Evolutionary conservation across 2,329 filamentous ascomycete genomes (phyloP).

Genomic region (Ophioceras dolichostomum): DNA sequence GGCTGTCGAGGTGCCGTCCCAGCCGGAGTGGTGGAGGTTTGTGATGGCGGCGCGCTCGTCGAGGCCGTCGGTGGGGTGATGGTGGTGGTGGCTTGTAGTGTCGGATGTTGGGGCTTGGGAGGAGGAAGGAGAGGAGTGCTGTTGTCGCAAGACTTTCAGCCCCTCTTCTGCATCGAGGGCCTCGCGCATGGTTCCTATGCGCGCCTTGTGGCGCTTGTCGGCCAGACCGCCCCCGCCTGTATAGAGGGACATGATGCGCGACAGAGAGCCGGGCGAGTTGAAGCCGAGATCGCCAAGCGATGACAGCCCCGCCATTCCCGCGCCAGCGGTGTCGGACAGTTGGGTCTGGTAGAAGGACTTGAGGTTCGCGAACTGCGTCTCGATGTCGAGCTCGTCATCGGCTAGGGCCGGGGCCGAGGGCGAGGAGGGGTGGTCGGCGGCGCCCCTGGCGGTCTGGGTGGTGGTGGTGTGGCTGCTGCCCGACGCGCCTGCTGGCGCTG

Average conservation of each 20-base stretch:
- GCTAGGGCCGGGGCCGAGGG: too few species aligned
- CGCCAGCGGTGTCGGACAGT: constrained; percentile 43
- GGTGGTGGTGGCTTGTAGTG: background rate
- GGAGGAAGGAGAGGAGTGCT: too few species aligned
- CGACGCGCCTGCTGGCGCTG: background rate
- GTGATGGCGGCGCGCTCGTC: constrained; percentile 51
- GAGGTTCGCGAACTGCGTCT: constrained; percentile 63
- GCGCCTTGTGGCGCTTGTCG: constrained; percentile 53
- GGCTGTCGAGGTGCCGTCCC: constrained; percentile 45
- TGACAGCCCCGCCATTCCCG: constrained; percentile 35
- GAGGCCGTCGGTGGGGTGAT: constrained; percentile 15
- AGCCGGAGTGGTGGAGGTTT: constrained; percentile 45
- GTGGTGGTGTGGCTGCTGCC: background rate
- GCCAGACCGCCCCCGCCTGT: constrained; percentile 46
- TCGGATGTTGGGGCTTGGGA: too few species aligned
- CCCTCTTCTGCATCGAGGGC: constrained; percentile 61
- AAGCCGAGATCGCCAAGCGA: constrained; percentile 41
- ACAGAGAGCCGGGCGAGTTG: constrained; percentile 67
- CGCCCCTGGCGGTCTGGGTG: background rate
- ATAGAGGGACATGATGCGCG: constrained; percentile 87
- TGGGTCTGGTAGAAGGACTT: constrained; percentile 75
- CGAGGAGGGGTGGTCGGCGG: constrained; percentile 10
- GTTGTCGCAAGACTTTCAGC: constrained; percentile 41
- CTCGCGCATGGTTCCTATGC: constrained; percentile 68
- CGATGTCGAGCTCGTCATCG: constrained; percentile 41